Conservation (phyloP, 345 rosid species). For the Corymbia maculata region DNA sequence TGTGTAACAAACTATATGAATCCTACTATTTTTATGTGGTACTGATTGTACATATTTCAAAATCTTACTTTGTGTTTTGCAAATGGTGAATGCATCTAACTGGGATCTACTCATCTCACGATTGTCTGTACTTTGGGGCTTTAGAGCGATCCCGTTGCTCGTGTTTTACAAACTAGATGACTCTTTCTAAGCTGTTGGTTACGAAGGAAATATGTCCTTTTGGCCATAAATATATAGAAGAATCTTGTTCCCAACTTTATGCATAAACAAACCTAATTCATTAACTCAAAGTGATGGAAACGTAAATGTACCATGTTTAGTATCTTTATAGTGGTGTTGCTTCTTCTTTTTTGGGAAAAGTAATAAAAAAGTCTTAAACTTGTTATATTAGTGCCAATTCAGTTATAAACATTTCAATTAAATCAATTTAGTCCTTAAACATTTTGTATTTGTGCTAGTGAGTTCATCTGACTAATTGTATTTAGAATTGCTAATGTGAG, state of each 20-base stretch:
- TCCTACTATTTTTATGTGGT: not conserved
- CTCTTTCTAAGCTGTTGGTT: not conserved
- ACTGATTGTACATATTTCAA: not conserved
- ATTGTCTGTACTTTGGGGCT: not conserved
- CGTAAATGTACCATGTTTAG: not conserved
- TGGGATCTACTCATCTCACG: not conserved
- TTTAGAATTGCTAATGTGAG: not conserved
- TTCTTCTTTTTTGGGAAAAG: no score
- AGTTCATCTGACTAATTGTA: not conserved
- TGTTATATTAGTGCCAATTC: no score
- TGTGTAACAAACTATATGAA: not conserved
- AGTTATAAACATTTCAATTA: no score
- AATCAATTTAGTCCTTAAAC: no score
- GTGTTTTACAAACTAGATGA: not conserved
- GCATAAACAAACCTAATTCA: not conserved
- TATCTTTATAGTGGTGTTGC: not conserved
- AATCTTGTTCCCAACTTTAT: not conserved
- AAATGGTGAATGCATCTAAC: not conserved
- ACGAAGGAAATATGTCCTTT: not conserved
- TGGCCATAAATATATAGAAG: not conserved
- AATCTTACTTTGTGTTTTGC: not conserved
- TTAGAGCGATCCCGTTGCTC: not conserved
- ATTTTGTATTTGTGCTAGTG: no score
- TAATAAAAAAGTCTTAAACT: no score
- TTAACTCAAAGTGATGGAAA: not conserved